Evolutionary conservation across 139 green algal species (phyloP), one percentile per base, ranked within the genome.

Genomic region (Cymbomonas tetramitiformis): DNA sequence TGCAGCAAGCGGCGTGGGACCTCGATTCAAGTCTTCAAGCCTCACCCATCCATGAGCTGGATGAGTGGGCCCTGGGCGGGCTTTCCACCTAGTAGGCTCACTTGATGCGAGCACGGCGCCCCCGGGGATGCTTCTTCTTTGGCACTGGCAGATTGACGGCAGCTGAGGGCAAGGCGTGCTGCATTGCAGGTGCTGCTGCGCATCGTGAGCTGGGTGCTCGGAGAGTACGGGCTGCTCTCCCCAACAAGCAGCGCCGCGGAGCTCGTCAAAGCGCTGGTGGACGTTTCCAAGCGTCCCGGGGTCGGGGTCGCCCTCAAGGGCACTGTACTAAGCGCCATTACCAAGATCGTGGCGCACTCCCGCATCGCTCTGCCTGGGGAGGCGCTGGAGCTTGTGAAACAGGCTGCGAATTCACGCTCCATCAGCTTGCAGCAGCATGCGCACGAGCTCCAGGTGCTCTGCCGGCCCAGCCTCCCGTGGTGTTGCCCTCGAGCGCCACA

Each of bases 401-500:
- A 3, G 3, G 26, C 23, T 30, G 12, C 12, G 52, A 51, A 25
- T 8, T 59, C 36, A 2, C 48, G 38, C 8, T 65, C 30, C 9
- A 70, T 80, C 38, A 83, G 90, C 64, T 67, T 94, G 56, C 87
- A 95, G 80, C 83, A 93, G 67, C 64, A 82, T 6, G 85, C 88
- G 15, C 68, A 86, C 18, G 83, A 96, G 77, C 67, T 92, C 30
- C 48, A 68, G 47, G 75, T 79, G 2, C 70, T 95, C 49, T n/a
- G n/a, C 59, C 88, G 4, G 46, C n/a, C 4, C 23, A 67, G 43
- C 21, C 23, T 38, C 33, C 44, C 6, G 52, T 40, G 25, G 39
- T 75, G 30, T 44, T 76, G 19, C 52, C 63, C 1, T n/a, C n/a
- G n/a, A n/a, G n/a, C n/a, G n/a, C n/a, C n/a, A n/a, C n/a, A n/a